A percentile compares a stretch with the other conserved stretches of the same genome.
phyloP scores from a whole-genome alignment of 2,329 filamentous ascomycete genomes.

The Penicillium brevicompactum region DNA sequence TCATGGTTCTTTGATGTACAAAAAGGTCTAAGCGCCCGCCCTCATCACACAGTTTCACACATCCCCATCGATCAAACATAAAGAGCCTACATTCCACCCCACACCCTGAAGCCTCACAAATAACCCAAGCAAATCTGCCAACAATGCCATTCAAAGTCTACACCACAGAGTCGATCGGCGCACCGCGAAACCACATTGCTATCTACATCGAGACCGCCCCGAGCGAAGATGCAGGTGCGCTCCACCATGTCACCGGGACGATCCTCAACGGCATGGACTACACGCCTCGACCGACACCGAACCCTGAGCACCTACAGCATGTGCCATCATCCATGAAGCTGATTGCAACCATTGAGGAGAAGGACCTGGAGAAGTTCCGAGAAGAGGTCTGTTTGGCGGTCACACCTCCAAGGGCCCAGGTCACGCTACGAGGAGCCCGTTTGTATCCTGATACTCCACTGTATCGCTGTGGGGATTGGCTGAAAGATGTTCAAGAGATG shows the following conservation, averaged over 20 bases:
- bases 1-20: no score
- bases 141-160: conserved; percentile 16
- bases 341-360: conserved; percentile 15
- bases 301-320: conserved; percentile 10
- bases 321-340: conserved; percentile 14
- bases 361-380: conserved; percentile 14
- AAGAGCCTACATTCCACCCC: not conserved
- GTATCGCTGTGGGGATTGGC: conserved; percentile 17
- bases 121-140: not conserved
- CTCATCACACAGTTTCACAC: no score
- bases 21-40: no score
- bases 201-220: conserved; percentile 21
- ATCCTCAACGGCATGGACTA: conserved; percentile 21
- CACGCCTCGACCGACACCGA: conserved; percentile 6
- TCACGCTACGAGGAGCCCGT: conserved; percentile 9
- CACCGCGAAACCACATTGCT: conserved; percentile 16
- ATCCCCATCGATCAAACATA: not conserved
- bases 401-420: conserved; percentile 15
- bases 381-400: conserved; percentile 14
- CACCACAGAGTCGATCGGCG: conserved; percentile 16
- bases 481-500: conserved; percentile 19
- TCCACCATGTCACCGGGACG: conserved; percentile 21
- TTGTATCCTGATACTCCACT: conserved; percentile 16
- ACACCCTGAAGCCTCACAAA: not conserved
- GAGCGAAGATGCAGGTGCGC: conserved; percentile 4